Evolutionary conservation across 2,329 filamentous ascomycete species (phyloP).

Genomic region (Botryotinia convoluta): DNA sequence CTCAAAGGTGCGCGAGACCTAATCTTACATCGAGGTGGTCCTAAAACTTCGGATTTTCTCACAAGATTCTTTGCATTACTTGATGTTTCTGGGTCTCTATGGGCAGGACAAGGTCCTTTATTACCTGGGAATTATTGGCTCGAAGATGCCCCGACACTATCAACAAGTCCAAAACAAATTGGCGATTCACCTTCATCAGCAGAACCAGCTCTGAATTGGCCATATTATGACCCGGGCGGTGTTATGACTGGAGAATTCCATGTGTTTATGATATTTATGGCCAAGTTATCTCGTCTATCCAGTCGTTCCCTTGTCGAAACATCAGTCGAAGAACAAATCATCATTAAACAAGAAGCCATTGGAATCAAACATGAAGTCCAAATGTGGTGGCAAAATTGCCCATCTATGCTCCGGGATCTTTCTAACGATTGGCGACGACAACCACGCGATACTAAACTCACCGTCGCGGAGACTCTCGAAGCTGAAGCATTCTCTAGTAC

Average conservation of each 20-base stretch:
- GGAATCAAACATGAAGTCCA: conserved; percentile 29
- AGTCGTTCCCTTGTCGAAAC: conserved; percentile 30
- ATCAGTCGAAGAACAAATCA: conserved; percentile 23
- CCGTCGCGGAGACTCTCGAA: conserved; percentile 34
- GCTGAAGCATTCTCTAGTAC: conserved; percentile 36
- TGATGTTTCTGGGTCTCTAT: conserved; percentile 36
- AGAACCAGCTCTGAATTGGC: conserved; percentile 27
- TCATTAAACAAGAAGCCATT: conserved; percentile 24
- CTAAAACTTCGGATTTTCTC: conserved; percentile 32
- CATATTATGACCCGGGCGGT: conserved; percentile 34
- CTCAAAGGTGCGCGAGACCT: conserved; percentile 37
- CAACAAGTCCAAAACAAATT: conserved; percentile 3
- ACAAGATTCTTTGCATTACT: conserved; percentile 37
- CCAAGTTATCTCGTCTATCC: conserved; percentile 33
- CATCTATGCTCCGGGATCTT: conserved; percentile 31
- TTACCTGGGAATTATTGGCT: conserved; percentile 37
- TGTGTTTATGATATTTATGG: conserved; percentile 36
- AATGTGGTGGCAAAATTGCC: conserved; percentile 33
- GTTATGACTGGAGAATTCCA: conserved; percentile 35
- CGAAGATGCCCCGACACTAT: conserved; percentile 23
- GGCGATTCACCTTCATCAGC: not conserved
- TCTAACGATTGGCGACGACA: conserved; percentile 34
- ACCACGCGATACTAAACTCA: conserved; percentile 31
- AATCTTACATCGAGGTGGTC: conserved; percentile 35
- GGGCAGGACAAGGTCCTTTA: conserved; percentile 32